Evolutionary conservation across 2,329 filamentous ascomycete species (phyloP), one percentile per base, ranked within the genome.

Genomic region (Fusarium nelsonii): DNA sequence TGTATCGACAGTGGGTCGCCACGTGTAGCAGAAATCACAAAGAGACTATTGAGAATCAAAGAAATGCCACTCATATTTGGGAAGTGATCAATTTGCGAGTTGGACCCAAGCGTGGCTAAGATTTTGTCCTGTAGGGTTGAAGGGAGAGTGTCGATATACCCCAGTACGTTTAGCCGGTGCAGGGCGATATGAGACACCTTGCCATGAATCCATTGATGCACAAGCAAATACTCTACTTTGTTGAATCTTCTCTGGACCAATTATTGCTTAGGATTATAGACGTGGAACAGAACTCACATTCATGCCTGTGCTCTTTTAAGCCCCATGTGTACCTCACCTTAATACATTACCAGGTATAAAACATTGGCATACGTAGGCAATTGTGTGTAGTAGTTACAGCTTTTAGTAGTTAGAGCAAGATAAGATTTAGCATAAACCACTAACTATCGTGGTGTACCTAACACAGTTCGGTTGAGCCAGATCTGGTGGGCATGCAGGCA

Each of bases 1-100:
- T 73, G 54, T 60, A 68, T 63, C 53, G 63, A 61, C 68, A 65
- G 68, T 71, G 65, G 61, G 63, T 70, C 68, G 71, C 63, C 65
- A 72, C 46, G 63, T 73, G 73, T 72, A 74, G 71, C 63, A 71
- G 73, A 73, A 71, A 74, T 43, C 60, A 72, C 60, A 70, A 72
- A 73, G 63, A 73, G 52, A 72, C 39, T 61, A 73, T 70, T 68
- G 65, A 74, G 70, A 74, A 74, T 73, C 45, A 74, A 74, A 68
- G 44, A 73, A 71, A 71, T 73, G 64, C 68, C 70, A 71, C 60
- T 73, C 68, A 63, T 54, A 36, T 46, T 20, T 34, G 58, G 44
- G 37, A 28, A 36, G 43, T 36, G 40, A 43, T 36, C n/a, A 54
- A 51, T 43, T 41, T 58, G 28, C 6, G 4, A n/a, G 37, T 20